phyloP scores from a whole-genome alignment of 495 filamentous ascomycete species.

The Neurospora sp. region DNA sequence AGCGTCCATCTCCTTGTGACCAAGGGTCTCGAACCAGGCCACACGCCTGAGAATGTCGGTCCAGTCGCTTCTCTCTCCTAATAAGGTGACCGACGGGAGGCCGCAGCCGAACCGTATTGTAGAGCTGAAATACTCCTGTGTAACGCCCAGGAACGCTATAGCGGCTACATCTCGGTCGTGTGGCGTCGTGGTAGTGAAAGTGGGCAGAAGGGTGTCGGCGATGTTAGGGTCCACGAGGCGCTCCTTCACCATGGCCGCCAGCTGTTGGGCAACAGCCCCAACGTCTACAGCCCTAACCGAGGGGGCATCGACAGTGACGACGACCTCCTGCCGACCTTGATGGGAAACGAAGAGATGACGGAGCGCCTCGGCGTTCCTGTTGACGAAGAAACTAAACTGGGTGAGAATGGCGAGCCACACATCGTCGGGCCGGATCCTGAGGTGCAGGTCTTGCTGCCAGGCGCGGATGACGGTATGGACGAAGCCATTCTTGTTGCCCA shows the following conservation, averaged over 20 bases:
- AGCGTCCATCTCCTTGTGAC: conserved; percentile 17
- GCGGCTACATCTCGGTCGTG: conserved; percentile 23
- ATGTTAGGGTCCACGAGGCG: conserved; percentile 18
- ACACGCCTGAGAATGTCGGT: conserved; percentile 18
- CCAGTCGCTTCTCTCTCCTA: conserved; percentile 28
- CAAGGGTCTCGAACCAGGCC: conserved; percentile 18
- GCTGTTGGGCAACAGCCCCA: background rate
- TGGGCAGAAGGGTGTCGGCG: conserved; percentile 25
- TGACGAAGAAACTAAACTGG: conserved; percentile 44
- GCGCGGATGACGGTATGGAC: conserved; percentile 40
- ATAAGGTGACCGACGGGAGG: conserved; percentile 29
- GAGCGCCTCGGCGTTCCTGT: conserved; percentile 36
- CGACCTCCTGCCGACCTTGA: background rate
- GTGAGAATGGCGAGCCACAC: conserved; percentile 50
- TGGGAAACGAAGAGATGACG: conserved; percentile 34
- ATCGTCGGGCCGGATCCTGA: conserved; percentile 50
- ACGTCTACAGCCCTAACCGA: background rate
- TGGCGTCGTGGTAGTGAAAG: conserved; percentile 27
- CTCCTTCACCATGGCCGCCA: conserved; percentile 2
- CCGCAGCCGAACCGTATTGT: conserved; percentile 21
- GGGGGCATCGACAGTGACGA: background rate
- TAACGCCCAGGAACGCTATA: conserved; percentile 32
- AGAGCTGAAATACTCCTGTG: conserved; percentile 25
- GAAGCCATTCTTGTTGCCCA: conserved; percentile 35
- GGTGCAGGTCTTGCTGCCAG: conserved; percentile 44